A percentile compares a stretch with the other conserved stretches of the same genome.
phyloP scores from a whole-genome alignment of 345 rosid genomes.

The Durio zibethinus region DNA sequence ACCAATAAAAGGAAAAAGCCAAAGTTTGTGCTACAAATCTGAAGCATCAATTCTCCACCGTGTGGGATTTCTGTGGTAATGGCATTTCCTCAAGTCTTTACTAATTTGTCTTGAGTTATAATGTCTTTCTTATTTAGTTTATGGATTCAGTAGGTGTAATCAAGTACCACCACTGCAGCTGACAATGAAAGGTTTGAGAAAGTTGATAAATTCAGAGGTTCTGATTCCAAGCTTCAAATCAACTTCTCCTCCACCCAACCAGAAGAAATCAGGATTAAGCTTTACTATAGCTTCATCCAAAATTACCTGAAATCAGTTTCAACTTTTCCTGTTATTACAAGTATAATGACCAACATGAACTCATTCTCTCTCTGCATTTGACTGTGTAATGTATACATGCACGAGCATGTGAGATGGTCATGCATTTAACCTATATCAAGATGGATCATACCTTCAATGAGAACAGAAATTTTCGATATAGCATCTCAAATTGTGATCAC shows the following conservation, averaged over 20 bases:
- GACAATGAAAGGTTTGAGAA: conserved; percentile 69
- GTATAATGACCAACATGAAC: not conserved
- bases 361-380: not conserved
- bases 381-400: not conserved
- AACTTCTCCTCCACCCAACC: conserved; percentile 91
- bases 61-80: not conserved
- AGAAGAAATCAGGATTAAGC: conserved; percentile 76
- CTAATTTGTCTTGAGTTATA: not conserved
- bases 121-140: not conserved
- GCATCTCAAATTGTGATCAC: not conserved
- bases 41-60: not conserved
- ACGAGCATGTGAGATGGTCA: not conserved
- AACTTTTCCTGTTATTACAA: conserved; percentile 1
- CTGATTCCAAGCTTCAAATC: conserved; percentile 87
- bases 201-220: conserved; percentile 63
- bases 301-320: conserved; percentile 62
- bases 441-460: too few relatives aligned
- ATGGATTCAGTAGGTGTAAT: conserved; percentile 11
- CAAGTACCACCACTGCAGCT: conserved; percentile 49
- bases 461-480: not conserved
- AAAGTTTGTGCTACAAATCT: not conserved
- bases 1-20: not conserved
- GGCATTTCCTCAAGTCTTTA: not conserved
- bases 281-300: conserved; percentile 83
- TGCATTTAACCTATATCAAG: too few relatives aligned